Percentiles rank a stretch among this genome's conserved stretches.
These are phyloP conservation scores for Colletotrichum somersetense DNA, from an alignment of 2,329 filamentous ascomycete genomes.

Conservation along the genomic window DNA sequence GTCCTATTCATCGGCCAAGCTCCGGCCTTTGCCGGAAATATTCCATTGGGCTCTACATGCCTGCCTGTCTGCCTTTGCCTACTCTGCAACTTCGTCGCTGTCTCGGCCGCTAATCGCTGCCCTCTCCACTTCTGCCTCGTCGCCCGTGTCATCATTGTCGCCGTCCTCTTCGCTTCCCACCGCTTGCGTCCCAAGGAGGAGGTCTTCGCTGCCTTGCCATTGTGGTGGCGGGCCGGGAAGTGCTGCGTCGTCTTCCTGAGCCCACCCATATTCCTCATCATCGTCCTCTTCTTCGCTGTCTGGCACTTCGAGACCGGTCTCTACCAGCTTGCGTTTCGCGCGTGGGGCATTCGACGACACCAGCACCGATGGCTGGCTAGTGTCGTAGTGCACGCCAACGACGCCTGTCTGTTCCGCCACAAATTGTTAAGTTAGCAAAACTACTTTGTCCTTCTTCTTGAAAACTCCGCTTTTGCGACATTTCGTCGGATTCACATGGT, in stretches of 20 bases:
- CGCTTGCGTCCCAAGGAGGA: slow-evolving; percentile 64
- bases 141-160: slow-evolving; percentile 44
- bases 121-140: slow-evolving; percentile 38
- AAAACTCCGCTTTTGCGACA: slow-evolving; percentile 35
- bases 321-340: slow-evolving; percentile 74
- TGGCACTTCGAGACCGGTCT: slow-evolving; percentile 70
- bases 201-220: slow-evolving; percentile 76
- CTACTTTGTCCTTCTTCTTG: slow-evolving; percentile 19
- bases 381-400: slow-evolving; percentile 56
- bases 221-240: slow-evolving; percentile 72
- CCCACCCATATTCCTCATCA: slow-evolving; percentile 82
- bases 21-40: slow-evolving; percentile 32
- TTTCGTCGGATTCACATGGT: slow-evolving; percentile 23
- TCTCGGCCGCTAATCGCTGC: slow-evolving; percentile 42
- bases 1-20: slow-evolving; percentile 41
- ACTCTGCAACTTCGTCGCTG: slow-evolving; percentile 37
- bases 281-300: slow-evolving; percentile 74
- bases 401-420: slow-evolving; percentile 57
- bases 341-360: slow-evolving; percentile 54
- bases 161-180: slow-evolving; percentile 50
- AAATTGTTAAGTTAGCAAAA: slow-evolving; percentile 34
- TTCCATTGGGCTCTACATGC: slow-evolving; percentile 14
- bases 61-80: slow-evolving; percentile 3
- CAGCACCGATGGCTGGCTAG: slow-evolving; percentile 50
- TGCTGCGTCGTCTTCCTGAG: slow-evolving; percentile 73